Conservation (phyloP, 345 rosid genomes). For the Murraya paniculata region DNA sequence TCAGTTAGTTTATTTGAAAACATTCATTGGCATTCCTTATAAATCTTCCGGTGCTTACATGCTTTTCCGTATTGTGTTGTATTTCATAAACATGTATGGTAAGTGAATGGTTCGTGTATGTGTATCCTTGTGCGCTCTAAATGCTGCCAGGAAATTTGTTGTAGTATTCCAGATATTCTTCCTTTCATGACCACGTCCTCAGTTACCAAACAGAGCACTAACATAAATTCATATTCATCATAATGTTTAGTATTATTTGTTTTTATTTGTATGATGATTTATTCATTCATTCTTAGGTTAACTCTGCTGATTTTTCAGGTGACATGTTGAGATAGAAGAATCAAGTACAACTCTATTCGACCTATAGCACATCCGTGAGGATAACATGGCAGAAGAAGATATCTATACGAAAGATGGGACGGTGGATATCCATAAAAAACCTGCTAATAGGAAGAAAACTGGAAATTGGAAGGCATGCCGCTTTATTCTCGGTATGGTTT, state of each 20-base stretch:
- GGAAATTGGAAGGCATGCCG: constrained; percentile 95
- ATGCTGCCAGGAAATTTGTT: not conserved
- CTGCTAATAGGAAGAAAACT: constrained; percentile 66
- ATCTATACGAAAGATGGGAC: constrained; percentile 73
- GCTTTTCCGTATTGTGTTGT: not conserved
- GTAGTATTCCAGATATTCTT: constrained; percentile 1
- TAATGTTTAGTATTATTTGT: not conserved
- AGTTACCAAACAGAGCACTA: not conserved
- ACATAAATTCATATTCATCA: not conserved
- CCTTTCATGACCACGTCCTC: not conserved
- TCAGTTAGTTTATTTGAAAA: not conserved
- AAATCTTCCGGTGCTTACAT: not conserved
- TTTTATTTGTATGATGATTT: constrained; percentile 5
- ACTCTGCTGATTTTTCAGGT: not conserved
- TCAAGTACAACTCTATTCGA: not conserved
- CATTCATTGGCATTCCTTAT: not conserved
- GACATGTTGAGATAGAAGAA: not conserved
- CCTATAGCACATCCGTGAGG: not conserved
- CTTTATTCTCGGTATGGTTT: constrained; percentile 67
- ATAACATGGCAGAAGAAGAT: constrained; percentile 61
- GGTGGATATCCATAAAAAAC: constrained; percentile 56
- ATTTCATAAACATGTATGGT: not conserved
- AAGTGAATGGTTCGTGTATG: not conserved
- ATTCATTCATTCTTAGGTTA: not conserved
- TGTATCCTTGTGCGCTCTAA: not conserved